These are phyloP conservation scores for Lodderomyces margitis DNA, from an alignment of 1,139 yeast species.

Conservation along the genomic window DNA sequence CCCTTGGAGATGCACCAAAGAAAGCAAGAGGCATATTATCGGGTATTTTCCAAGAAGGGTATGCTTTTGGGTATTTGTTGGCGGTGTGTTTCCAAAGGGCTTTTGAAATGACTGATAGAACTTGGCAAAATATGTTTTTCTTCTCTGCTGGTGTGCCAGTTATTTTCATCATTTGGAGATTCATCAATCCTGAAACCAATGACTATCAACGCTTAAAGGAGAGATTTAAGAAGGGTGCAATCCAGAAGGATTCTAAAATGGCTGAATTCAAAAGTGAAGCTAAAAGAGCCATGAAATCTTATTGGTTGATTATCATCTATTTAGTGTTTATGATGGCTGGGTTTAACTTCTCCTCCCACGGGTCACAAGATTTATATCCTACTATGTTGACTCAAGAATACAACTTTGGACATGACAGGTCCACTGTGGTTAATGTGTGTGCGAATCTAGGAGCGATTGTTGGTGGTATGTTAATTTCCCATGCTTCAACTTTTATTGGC, in stretches of 20 bases:
- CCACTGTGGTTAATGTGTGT: conserved; percentile 37
- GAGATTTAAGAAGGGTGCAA: conserved; percentile 18
- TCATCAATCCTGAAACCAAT: conserved; percentile 38
- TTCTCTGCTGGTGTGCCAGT: conserved; percentile 44
- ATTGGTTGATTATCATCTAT: conserved; percentile 41
- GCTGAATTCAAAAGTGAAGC: conserved; percentile 20
- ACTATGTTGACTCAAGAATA: conserved; percentile 34
- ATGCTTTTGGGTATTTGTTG: conserved; percentile 43
- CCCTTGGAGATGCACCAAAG: conserved; percentile 38
- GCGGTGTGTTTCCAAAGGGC: conserved; percentile 45
- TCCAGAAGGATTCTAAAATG: conserved; percentile 13
- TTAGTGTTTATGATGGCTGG: conserved; percentile 42
- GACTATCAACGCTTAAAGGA: conserved; percentile 28
- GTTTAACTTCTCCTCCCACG: conserved; percentile 41
- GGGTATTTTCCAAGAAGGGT: conserved; percentile 36
- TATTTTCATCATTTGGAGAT: conserved; percentile 36
- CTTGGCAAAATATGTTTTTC: conserved; percentile 45
- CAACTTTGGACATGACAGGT: conserved; percentile 24
- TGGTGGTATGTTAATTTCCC: conserved; percentile 38
- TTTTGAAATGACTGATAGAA: conserved; percentile 29
- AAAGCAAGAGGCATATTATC: conserved; percentile 40
- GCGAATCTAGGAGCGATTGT: conserved; percentile 39
- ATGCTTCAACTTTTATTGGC: conserved; percentile 35
- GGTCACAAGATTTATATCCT: conserved; percentile 41
- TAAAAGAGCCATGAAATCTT: conserved; percentile 28